Evolutionary conservation across 1,284 basidiomycete species (phyloP).

Genomic region (Naganishia cerealis): DNA sequence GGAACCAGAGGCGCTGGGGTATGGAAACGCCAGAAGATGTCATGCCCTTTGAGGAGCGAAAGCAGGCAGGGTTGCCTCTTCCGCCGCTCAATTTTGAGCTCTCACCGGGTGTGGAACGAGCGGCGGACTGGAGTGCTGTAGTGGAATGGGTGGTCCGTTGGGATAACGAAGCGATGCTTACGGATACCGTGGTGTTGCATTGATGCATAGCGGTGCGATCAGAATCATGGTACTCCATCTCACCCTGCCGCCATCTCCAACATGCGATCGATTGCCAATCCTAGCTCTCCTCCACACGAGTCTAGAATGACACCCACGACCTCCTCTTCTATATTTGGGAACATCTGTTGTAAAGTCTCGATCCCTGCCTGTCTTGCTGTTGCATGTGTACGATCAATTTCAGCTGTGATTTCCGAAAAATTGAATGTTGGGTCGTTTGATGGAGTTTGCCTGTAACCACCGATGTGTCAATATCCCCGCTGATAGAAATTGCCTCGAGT

Average conservation of each 20-base stretch:
- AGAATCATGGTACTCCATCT: not conserved
- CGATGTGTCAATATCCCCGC: conserved; percentile 1
- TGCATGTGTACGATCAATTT: conserved; percentile 74
- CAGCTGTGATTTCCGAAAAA: conserved; percentile 67
- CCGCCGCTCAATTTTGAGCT: conserved; percentile 34
- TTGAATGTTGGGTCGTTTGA: conserved; percentile 62
- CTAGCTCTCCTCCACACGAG: conserved; percentile 81
- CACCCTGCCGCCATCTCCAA: conserved; percentile 36
- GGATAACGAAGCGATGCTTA: conserved; percentile 35
- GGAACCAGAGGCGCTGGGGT: conserved; percentile 40
- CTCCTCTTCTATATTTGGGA: conserved; percentile 75
- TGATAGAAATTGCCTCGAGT: not conserved
- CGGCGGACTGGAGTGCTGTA: conserved; percentile 41
- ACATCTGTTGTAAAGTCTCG: conserved; percentile 79
- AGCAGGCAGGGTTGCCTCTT: conserved; percentile 32
- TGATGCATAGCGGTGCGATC: not conserved
- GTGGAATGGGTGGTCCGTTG: conserved; percentile 43
- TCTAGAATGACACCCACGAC: conserved; percentile 82
- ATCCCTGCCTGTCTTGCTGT: conserved; percentile 65
- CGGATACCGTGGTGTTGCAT: not conserved
- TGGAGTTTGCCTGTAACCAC: conserved; percentile 42
- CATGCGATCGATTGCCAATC: conserved; percentile 75
- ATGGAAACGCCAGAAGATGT: conserved; percentile 38
- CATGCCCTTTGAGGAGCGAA: conserved; percentile 43
- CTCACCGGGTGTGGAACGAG: conserved; percentile 35